These are phyloP conservation scores for Terana coerulea DNA, from an alignment of 768 basidiomycete genomes.

Conservation along the genomic window DNA sequence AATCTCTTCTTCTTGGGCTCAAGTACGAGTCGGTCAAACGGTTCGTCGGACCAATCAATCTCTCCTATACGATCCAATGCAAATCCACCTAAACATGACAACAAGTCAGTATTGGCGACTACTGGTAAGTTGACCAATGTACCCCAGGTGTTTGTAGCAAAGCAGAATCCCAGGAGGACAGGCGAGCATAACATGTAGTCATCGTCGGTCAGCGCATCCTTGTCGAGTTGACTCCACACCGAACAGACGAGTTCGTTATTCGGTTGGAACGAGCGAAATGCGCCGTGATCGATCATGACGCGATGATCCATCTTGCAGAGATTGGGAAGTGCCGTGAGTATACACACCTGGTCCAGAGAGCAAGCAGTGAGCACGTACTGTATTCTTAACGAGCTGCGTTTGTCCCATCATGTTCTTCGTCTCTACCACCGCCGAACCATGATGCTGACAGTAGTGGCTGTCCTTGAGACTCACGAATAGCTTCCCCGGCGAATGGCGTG, in stretches of 20 bases:
- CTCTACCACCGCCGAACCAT: not conserved
- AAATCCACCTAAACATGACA: conserved; percentile 22
- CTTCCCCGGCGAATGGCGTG: not conserved
- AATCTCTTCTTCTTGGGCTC: conserved; percentile 30
- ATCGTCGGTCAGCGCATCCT: conserved; percentile 2
- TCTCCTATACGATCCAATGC: conserved; percentile 25
- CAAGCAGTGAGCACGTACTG: not conserved
- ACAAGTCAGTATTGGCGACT: not conserved
- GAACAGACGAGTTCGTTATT: not conserved
- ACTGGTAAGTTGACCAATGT: not conserved
- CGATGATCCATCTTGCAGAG: conserved; percentile 7
- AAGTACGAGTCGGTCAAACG: conserved; percentile 33
- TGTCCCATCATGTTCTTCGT: not conserved
- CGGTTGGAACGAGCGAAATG: not conserved
- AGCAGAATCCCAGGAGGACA: conserved; percentile 9
- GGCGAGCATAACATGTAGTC: conserved; percentile 3
- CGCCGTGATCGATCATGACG: conserved; percentile 4
- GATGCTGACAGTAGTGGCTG: not conserved
- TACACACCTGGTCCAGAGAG: not conserved
- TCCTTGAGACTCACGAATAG: not conserved
- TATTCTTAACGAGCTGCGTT: not conserved
- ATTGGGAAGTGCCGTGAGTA: not conserved
- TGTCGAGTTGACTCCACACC: not conserved
- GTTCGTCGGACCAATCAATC: conserved; percentile 31
- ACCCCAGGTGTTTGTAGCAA: conserved; percentile 10